Evolutionary conservation across 768 basidiomycete genomes (phyloP).

Genomic region (Roridomyces roridus): DNA sequence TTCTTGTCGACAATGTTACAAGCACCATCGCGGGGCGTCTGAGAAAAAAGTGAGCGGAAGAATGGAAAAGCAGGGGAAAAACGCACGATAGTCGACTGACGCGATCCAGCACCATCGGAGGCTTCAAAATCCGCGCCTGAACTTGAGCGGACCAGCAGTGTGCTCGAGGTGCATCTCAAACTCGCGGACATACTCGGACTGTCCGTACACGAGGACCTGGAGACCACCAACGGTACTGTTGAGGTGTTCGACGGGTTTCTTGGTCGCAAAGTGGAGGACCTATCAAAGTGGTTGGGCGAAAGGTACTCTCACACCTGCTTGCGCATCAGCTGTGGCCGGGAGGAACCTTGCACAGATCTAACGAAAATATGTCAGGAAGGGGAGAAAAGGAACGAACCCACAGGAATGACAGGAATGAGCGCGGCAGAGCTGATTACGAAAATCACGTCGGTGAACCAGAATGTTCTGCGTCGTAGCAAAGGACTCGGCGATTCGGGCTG

Average conservation of each 20-base stretch:
- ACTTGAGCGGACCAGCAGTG: constrained; percentile 55
- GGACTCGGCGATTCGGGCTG: constrained; percentile 56
- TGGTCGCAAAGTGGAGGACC: constrained; percentile 73
- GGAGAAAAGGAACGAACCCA: constrained; percentile 30
- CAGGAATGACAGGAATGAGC: constrained; percentile 63
- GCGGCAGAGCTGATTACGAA: constrained; percentile 78
- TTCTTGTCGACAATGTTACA: constrained; percentile 88
- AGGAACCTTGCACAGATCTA: constrained; percentile 66
- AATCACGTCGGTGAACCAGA: constrained; percentile 66
- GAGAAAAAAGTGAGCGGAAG: constrained; percentile 3
- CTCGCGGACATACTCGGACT: constrained; percentile 75
- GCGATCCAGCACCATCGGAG: constrained; percentile 67
- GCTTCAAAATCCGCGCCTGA: constrained; percentile 64
- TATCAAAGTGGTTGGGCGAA: neutral
- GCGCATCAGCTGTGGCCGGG: constrained; percentile 75
- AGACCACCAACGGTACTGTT: constrained; percentile 60
- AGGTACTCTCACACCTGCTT: constrained; percentile 54
- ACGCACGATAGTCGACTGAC: constrained; percentile 63
- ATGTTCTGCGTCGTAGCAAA: constrained; percentile 60
- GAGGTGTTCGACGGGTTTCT: constrained; percentile 63
- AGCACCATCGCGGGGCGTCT: constrained; percentile 42
- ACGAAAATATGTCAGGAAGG: constrained; percentile 26
- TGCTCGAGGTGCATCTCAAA: constrained; percentile 73
- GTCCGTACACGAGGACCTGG: constrained; percentile 66
- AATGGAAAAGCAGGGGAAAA: constrained; percentile 39